A percentile compares a stretch with the other conserved stretches of the same genome.
These are phyloP conservation scores for Rhizoclosmatium hyalinum DNA, from an alignment of 371 early-diverging fungal genomes.

Conservation along the genomic window DNA sequence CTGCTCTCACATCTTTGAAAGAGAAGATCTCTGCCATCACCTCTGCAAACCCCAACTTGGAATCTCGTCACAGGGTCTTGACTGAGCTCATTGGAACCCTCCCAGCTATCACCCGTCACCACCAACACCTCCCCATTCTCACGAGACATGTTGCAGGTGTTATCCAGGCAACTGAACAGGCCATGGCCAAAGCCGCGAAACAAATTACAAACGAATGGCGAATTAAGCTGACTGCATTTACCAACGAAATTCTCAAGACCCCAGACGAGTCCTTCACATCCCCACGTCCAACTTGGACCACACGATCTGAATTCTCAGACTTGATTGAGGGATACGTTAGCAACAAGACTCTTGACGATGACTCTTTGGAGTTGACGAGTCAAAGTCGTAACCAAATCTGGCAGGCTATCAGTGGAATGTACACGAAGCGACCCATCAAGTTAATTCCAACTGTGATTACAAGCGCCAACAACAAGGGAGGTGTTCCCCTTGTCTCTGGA, in stretches of 20 bases:
- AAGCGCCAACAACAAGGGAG: background rate
- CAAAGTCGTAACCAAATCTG: constrained; percentile 21
- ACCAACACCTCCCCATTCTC: constrained; percentile 22
- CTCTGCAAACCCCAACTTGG: constrained; percentile 7
- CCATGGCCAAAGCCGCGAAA: background rate
- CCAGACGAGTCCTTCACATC: constrained; percentile 12
- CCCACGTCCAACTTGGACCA: background rate
- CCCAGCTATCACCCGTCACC: constrained; percentile 13
- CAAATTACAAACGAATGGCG: constrained; percentile 14
- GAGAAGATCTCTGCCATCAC: constrained; percentile 1
- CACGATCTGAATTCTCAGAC: background rate
- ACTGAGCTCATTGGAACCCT: constrained; percentile 11
- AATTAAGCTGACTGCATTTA: background rate
- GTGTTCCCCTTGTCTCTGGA: background rate
- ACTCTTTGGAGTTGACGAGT: background rate
- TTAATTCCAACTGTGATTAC: background rate
- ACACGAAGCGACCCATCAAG: constrained; percentile 15
- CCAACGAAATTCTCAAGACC: constrained; percentile 10
- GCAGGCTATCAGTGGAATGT: constrained; percentile 12
- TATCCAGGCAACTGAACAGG: constrained; percentile 14
- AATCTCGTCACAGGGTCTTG: constrained; percentile 2
- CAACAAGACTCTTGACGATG: background rate
- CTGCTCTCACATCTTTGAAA: constrained; percentile 6
- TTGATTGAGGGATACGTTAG: constrained; percentile 2
- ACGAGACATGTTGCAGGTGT: constrained; percentile 9